Evolutionary conservation across 2,329 filamentous ascomycete genomes (phyloP), one percentile per base, ranked within the genome.

Genomic region (Colletotrichum navitas): DNA sequence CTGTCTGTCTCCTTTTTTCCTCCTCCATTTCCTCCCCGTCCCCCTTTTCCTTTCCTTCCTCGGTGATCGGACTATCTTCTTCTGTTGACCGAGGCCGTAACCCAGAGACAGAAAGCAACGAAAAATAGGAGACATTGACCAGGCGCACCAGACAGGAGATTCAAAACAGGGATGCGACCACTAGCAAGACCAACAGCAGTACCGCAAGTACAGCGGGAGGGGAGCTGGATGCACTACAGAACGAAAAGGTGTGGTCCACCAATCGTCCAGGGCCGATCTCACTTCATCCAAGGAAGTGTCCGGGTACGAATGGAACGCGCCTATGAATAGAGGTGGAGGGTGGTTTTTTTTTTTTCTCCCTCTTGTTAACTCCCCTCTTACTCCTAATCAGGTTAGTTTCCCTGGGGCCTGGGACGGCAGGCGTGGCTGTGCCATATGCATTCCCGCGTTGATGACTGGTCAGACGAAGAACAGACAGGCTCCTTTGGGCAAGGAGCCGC

Each of bases 51-150:
- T 58, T 21, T 62, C n/a, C 43, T 34, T 63, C 11, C 43, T 21
- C 24, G 18, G 26, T 45, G 41, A 29, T 16, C 24, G 11, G 26
- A 32, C 39, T 5, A 14, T 41, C 7, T 29, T 26, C 55, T 41
- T 26, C n/a, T 58, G 26, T 10, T 32, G 34, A 56, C 12, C 5
- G 21, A 36, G 54, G 32, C 21, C 6, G 34, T 56, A 12, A 11
- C 52, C 32, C 21, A 26, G n/a, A 43, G 66, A 71, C 67, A 71
- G 54, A 55, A 62, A 47, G 62, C 52, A 47, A 47, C 55, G 68
- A 56, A 73, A 66, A 60, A 47, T 61, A 72, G 52, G 69, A 72
- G 63, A 66, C 41, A 59, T 55, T 64, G 67, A 68, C 43, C 70
- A 55, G 63, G 36, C 68, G 66, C 71, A 67, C 61, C 51, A 52